Base-by-base conservation (phyloP, 306 rosid genomes). In the Ochetophila trinervis region DNA sequence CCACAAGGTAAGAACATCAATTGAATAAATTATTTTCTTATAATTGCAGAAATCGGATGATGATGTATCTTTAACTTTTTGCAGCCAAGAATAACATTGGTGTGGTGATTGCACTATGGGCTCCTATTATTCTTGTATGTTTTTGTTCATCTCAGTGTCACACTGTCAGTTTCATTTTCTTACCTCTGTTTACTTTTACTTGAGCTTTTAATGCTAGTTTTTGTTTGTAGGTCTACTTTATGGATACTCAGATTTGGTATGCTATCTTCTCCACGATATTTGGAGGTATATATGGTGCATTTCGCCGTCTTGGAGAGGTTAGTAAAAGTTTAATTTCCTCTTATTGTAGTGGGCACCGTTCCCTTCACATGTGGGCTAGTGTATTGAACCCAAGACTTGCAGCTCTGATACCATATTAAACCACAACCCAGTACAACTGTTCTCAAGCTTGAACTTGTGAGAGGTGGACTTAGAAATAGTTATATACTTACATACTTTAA, bases 231-330 rank as follows among this genome's bases (percentile, higher is more conserved):
- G 99, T 93, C 63, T 93, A 93, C 84, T 93, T 93, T 79, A 93
- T 93, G 97, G 98, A 93, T 80, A 86, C 93, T 24, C 99, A 93
- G 79, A 93, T 93, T 71, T 93, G 99, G 99, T 93, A 87, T 86
- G 96, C 99, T 76, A 93, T 93, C 63, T 93, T 76, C 79, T 86
- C 94, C 74, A 93, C 99, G 58, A 68, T 93, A 47, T 87, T 79
- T 32, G 99, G 99, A 58, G 99, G 99, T 67, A 76, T 93, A 67
- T 87, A 87, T 75, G 99, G 99, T 70, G 99, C 99, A 73, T 89
- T 89, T 81, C 85, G 96, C 50, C 94, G 94, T 57, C 82, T 93
- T 74, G 97, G 99, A 78, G 99, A 93, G 99, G 97, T 93, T 82
- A 53, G 87, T 85, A 79, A 57, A n/a, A 27, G 49, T 49, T 27